Evolutionary conservation across 179 eudicot species (phyloP), one percentile per base, ranked within the genome.

Genomic region (Silene vulgaris): DNA sequence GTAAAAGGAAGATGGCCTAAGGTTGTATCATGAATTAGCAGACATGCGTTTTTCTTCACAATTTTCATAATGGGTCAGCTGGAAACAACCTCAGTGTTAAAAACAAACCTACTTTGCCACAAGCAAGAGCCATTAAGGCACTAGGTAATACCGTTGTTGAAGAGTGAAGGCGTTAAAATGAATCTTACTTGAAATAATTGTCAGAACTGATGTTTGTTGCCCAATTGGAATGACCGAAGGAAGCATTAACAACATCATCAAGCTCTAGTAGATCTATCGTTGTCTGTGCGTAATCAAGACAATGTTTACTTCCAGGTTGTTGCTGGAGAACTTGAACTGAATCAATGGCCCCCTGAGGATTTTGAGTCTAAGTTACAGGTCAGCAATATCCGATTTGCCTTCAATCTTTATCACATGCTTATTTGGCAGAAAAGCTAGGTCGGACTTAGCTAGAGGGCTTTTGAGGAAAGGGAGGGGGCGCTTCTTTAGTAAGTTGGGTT

Each of bases 281-380:
- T 6, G 37, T 52, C 20, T 63, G 13, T 40, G 40, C 57, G 71
- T 26, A 77, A 74, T 21, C 7, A 63, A 61, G 59, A 63, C 48
- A 26, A 50, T 80, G 68, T 56, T 59, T 78, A 66, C 75, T n/a
- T 78, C 77, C 90, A 96, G 99, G 97, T 96, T 82, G 92, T 89
- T 81, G 99, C 97, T 59, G 99, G 99, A 76, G 99, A 96, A 85
- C 90, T 93, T 68, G 99, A 96, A 80, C 82, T 93, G 69, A 91
- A 88, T 70, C 89, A 88, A 75, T 90, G 97, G 93, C 85, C 98
- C 62, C 98, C 99, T 8, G 93, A 90, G 79, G 99, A 96, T 75
- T 90, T 96, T 63, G 97, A 96, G 83, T 81, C 96, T 76, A 96
- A 96, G 85, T 78, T 96, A 78, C 97, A 89, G 97, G 99, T 90